Conservation (phyloP, 2,329 filamentous ascomycete species). For the Phaeosphaeria sp. region DNA sequence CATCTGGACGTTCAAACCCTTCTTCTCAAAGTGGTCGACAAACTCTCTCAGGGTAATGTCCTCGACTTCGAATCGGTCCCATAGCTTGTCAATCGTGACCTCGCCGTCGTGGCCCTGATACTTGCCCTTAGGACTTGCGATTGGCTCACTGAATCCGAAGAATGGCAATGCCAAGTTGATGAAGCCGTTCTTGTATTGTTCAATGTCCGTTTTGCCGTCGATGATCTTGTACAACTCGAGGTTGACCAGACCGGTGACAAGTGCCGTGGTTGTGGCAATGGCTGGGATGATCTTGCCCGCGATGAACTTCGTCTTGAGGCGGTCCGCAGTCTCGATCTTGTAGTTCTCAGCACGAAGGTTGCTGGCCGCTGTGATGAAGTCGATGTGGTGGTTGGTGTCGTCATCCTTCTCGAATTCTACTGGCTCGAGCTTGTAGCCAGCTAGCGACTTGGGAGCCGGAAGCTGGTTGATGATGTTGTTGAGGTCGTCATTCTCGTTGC, state of each 20-base stretch:
- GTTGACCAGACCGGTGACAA: conserved; percentile 92
- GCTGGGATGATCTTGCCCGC: conserved; percentile 99
- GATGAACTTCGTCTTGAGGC: conserved; percentile 99
- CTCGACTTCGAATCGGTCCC: conserved; percentile 93
- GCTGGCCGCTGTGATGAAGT: conserved; percentile 97
- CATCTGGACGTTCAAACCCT: conserved; percentile 86
- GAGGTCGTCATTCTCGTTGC: conserved; percentile 79
- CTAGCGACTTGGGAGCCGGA: conserved; percentile 78
- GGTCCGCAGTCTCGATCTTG: conserved; percentile 89
- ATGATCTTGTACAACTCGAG: conserved; percentile 96
- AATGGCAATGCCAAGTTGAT: conserved; percentile 95
- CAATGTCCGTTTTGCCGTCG: conserved; percentile 93
- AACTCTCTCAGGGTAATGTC: conserved; percentile 87
- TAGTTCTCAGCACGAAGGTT: conserved; percentile 98
- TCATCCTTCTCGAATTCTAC: conserved; percentile 99
- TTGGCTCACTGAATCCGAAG: conserved; percentile 97
- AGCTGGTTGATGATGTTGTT: conserved; percentile 74
- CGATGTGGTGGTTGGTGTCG: conserved; percentile 96
- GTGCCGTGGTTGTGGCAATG: conserved; percentile 94
- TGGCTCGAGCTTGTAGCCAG: conserved; percentile 85
- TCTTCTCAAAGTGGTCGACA: conserved; percentile 77
- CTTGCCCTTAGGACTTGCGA: conserved; percentile 88
- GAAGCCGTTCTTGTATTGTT: conserved; percentile 99
- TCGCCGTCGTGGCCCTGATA: conserved; percentile 80
- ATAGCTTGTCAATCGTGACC: conserved; percentile 91